Base-by-base conservation (phyloP, 768 basidiomycete species). In the Xerocomus potaroensis region DNA sequence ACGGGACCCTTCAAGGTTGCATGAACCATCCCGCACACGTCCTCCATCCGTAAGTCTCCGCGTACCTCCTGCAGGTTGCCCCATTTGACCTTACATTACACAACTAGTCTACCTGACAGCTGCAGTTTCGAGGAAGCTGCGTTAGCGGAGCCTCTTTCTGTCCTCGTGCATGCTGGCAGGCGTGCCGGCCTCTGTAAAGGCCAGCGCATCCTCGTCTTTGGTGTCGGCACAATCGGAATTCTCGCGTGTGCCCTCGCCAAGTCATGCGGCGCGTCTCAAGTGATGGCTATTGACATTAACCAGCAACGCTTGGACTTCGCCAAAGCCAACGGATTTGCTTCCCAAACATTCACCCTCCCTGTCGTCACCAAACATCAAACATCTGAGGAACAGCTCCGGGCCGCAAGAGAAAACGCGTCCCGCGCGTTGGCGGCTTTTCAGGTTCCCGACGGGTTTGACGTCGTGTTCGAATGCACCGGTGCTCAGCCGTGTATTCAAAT, bases 381-480 rank as follows among this genome's bases (percentile, higher is more conserved):
- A 8, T 59, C 67, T 45, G 79, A 81, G 33, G 83, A 81, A 51
- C 75, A 72, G 60, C 78, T 80, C 42, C 72, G 73, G 41, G 72
- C 71, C 6, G 81, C 83, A n/a, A 80, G 79, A 64, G 80, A 82
- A 48, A 76, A 67, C 53, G 72, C 78, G 8, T 65, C 70, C 33
- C 59, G 65, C 8, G 76, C 79, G 6, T 71, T 91, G 47, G 59
- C 69, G 40, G 65, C 72, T 43, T 87, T 90, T 60, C 71, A 67
- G 49, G 69, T 75, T 49, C 72, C 73, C 19, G 83, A 90, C 22
- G 95, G 95, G 24, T 95, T 91, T 68, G 92, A 96, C 65, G 74
- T 89, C 60, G 85, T 97, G 40, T 89, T 94, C 60, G 94, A 98
- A 67, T 98, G 94, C 69, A 93, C 92, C 11, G 94, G 94, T 51